phyloP scores from a whole-genome alignment of 768 basidiomycete genomes.

The Collybia sordida region DNA sequence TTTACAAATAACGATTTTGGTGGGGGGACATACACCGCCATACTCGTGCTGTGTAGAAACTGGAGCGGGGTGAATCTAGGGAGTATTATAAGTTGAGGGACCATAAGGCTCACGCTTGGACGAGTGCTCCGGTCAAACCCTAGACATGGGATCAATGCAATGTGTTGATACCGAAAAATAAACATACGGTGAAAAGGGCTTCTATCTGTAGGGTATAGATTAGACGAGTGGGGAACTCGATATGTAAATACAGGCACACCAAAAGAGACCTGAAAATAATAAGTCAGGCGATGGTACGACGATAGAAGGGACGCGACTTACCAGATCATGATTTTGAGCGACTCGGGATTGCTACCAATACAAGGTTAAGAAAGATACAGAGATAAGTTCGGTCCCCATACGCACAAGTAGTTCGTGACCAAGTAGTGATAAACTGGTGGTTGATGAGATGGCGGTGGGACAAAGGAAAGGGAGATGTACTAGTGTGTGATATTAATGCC shows the following conservation, averaged over 20 bases:
- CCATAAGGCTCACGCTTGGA: background rate
- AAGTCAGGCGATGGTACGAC: too few relatives aligned
- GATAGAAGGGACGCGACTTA: background rate
- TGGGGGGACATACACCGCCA: background rate
- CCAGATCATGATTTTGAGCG: background rate
- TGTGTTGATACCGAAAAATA: background rate
- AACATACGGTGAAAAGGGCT: background rate
- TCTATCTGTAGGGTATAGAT: background rate
- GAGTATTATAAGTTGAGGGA: too few relatives aligned
- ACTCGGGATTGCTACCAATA: background rate
- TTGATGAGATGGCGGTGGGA: background rate
- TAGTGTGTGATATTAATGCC: conserved; percentile 42
- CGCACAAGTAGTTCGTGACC: conserved; percentile 40
- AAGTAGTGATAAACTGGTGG: conserved; percentile 29
- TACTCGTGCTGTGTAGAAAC: conserved; percentile 1
- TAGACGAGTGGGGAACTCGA: background rate
- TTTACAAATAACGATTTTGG: background rate
- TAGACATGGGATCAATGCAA: background rate
- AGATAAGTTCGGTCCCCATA: background rate
- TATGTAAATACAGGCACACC: background rate
- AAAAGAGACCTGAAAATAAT: background rate
- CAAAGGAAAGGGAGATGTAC: conserved; percentile 23
- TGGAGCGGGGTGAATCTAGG: background rate
- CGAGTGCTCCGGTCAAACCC: background rate
- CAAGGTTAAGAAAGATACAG: background rate